Conservation (phyloP, 75 land plant genomes). For the Sequoiadendron giganteum region DNA sequence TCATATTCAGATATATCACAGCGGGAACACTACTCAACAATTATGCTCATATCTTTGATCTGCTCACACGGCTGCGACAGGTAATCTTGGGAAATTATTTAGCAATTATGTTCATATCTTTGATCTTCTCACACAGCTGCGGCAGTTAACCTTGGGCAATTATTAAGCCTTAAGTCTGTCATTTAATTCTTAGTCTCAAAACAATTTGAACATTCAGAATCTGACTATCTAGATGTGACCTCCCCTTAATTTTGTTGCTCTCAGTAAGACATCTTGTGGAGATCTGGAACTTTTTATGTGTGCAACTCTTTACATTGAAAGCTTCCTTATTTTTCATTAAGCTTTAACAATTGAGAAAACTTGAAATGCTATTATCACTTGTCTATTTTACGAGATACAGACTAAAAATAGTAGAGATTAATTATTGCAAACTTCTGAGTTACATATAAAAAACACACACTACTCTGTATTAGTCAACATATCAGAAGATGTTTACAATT, state of each 20-base stretch:
- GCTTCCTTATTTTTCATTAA: neutral
- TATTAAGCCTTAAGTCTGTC: neutral
- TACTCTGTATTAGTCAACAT: neutral
- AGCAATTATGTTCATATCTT: conserved; percentile 91
- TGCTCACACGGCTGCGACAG: conserved; percentile 88
- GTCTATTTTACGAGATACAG: neutral
- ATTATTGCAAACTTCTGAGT: neutral
- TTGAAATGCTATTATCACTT: neutral
- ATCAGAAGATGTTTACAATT: neutral
- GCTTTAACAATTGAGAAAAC: neutral
- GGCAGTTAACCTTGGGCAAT: conserved; percentile 54
- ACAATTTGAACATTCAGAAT: neutral
- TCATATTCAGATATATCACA: conserved; percentile 61
- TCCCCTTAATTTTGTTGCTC: neutral
- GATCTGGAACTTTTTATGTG: neutral
- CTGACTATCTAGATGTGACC: neutral
- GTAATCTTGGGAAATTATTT: conserved; percentile 21
- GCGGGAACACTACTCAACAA: conserved; percentile 85
- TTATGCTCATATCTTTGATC: conserved; percentile 97
- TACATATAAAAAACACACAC: neutral
- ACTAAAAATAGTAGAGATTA: neutral
- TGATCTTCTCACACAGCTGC: conserved; percentile 82
- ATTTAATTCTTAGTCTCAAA: neutral
- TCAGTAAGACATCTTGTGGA: neutral
- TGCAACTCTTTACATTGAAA: neutral